Base-by-base conservation (phyloP, 805 yeast genomes). In the Maudiozyma saulgeensis region DNA sequence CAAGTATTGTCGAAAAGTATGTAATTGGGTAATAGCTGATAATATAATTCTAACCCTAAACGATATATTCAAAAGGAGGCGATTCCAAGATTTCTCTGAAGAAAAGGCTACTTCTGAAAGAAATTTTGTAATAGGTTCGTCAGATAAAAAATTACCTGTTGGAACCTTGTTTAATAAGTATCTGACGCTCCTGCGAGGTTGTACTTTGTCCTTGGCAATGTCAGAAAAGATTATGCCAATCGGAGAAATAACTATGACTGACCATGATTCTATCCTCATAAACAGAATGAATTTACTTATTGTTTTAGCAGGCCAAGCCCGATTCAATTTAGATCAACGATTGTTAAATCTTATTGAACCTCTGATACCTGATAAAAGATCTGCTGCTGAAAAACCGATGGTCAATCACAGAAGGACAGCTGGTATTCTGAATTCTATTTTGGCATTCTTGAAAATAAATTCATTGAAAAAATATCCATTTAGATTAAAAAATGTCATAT, bases 1-100 rank as follows among this genome's bases (percentile, higher is more conserved):
- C 4, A 47, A 50, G 3, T 54, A 51, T 43, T 52, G 60, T 43
- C 34, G 41, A 12, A 60, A 60, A 31, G 53, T 55, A 6, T 51
- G 55, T 21, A 68, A 68, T 11, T 68, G 72, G 74, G 59, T 52
- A 19, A 52, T 74, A 16, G 63, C 62, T 43, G 61, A 72, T 44
- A 74, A 73, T 19, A 82, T 87, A 47, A 68, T 87, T 26, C 77
- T 81, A 50, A 44, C 40, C 11, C 43, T 63, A 19, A 56, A 63
- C 44, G 49, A 50, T 9, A 48, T 59, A 6, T 60, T 62, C 39
- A 64, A 61, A 40, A 55, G 44, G 21, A 50, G 63, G 46, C 56
- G 63, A 42, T 66, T 58, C 47, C 49, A 50, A 21, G 61, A 66
- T 42, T 66, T 59, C 48, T 45, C 46, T 4, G 63, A 58, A 32